Evolutionary conservation across 164 flowering plant species (phyloP), one percentile per base, ranked within the genome.

Genomic region (Umbilicus rupestris): DNA sequence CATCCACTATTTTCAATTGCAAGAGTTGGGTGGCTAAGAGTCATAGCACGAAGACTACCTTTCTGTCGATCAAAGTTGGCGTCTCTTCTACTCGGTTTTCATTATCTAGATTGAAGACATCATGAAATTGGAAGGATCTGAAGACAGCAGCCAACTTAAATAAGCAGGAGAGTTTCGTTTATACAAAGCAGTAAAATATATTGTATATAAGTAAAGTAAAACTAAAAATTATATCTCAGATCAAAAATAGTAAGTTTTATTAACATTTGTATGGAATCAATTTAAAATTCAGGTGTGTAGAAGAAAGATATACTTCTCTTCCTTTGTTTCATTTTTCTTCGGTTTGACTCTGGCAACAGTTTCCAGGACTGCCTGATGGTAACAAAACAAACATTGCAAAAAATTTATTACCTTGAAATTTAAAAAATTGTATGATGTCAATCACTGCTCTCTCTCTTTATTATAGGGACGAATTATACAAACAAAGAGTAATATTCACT

Each of bases 291-390:
- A 35, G 63, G 50, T 24, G 24, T 7, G 58, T 50, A 24, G 4
- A 46, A 66, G 65, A 78, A 72, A 68, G 33, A 71, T 70, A 62
- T 89, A 89, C 96, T 89, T 89, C 65, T 86, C 96, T 79, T 85
- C 92, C 68, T 89, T 87, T n/a, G 96, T 85, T 28, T 92, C 97
- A 83, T 92, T 92, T 81, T 89, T 92, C 86, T 89, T 91, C 71
- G 87, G 14, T 78, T 81, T 92, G 46, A 89, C 90, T 82, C 97
- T 86, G 55, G 97, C 97, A 68, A 92, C 97, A 66, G 97, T 92
- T 79, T 92, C 97, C 83, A 92, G 67, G 73, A 84, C 89, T 26
- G 97, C 97, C 97, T 92, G 85, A 76, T 60, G 65, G 58, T 75
- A 72, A 66, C 44, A 68, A 76, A 63, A 72, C 46, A 73, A 44